These are phyloP conservation scores for Trichoderma sp. DNA, from an alignment of 2,329 filamentous ascomycete species.

Conservation along the genomic window DNA sequence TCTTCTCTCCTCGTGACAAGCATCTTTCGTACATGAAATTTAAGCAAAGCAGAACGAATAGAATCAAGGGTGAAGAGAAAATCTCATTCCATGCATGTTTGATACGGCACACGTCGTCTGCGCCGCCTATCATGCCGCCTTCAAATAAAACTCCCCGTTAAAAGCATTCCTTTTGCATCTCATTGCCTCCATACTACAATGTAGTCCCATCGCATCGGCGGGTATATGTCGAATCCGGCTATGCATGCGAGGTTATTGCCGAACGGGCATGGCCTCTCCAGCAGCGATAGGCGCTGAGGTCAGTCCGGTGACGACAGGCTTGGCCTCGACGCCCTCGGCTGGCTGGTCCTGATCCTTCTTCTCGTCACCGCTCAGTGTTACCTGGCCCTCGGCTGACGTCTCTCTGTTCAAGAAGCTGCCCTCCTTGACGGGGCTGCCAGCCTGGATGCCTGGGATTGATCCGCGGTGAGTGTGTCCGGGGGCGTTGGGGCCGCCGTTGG, in stretches of 20 bases:
- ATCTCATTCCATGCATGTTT: background rate
- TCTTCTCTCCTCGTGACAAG: background rate
- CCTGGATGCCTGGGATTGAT: constrained; percentile 53
- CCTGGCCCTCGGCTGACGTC: constrained; percentile 65
- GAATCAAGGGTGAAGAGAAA: background rate
- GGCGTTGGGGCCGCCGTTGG: constrained; percentile 40
- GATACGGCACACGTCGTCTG: background rate
- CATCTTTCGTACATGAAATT: background rate
- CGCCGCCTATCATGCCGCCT: background rate
- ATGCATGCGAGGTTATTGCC: background rate
- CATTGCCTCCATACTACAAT: background rate
- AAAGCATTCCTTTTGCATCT: background rate
- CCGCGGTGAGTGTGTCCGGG: constrained; percentile 45
- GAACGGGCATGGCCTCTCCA: constrained; percentile 15
- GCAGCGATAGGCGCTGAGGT: background rate
- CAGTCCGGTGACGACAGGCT: constrained; percentile 7
- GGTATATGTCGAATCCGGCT: background rate
- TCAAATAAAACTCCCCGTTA: background rate
- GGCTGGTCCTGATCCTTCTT: background rate
- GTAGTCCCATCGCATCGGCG: background rate
- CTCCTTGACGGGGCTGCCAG: constrained; percentile 86
- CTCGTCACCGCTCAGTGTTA: background rate
- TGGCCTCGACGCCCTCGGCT: background rate
- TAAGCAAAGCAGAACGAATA: background rate
- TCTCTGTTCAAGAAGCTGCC: constrained; percentile 82